A percentile compares a stretch with the other conserved stretches of the same genome.
phyloP scores from a whole-genome alignment of 345 rosid genomes.

The Gossypium anomalum region DNA sequence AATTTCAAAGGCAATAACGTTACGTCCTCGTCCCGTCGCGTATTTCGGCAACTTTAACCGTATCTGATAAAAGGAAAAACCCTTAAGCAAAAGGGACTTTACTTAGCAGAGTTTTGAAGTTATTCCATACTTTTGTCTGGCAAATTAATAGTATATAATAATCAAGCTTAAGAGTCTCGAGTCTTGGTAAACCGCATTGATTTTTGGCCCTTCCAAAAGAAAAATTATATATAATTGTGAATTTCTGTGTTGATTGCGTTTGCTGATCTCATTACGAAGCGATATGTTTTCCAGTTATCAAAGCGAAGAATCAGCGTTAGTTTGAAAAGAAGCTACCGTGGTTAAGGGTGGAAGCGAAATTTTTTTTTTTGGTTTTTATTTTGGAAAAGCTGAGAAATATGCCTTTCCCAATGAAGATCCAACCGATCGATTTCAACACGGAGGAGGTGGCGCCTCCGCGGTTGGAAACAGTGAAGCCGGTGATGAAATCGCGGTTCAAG shows the following conservation, averaged over 20 bases:
- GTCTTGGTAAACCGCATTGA: conserved; percentile 25
- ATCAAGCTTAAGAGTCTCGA: conserved; percentile 26
- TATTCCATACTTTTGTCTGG: conserved; percentile 50
- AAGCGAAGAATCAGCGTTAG: conserved; percentile 15
- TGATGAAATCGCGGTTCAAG: conserved; percentile 68
- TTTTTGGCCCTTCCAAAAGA: conserved; percentile 7
- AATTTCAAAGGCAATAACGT: conserved; percentile 24
- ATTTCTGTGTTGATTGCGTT: conserved; percentile 28
- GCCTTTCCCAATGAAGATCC: conserved; percentile 72
- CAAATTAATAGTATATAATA: conserved; percentile 26
- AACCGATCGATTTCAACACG: conserved; percentile 52
- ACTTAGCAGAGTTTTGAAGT: conserved; percentile 55
- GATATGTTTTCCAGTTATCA: not conserved
- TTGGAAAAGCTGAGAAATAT: conserved; percentile 18
- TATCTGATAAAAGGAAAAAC: conserved; percentile 18
- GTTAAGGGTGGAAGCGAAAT: not conserved
- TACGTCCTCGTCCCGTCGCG: conserved; percentile 42
- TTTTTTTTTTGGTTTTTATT: not conserved
- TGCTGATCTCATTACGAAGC: conserved; percentile 10
- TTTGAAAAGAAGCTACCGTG: conserved; percentile 2
- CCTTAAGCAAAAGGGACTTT: conserved; percentile 34
- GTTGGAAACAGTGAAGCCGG: conserved; percentile 50
- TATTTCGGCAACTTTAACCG: conserved; percentile 43
- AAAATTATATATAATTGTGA: conserved; percentile 1
- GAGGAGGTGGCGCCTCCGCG: conserved; percentile 30